Base-by-base conservation (phyloP, 2,329 filamentous ascomycete genomes). In the Diaporthe amygdali region DNA sequence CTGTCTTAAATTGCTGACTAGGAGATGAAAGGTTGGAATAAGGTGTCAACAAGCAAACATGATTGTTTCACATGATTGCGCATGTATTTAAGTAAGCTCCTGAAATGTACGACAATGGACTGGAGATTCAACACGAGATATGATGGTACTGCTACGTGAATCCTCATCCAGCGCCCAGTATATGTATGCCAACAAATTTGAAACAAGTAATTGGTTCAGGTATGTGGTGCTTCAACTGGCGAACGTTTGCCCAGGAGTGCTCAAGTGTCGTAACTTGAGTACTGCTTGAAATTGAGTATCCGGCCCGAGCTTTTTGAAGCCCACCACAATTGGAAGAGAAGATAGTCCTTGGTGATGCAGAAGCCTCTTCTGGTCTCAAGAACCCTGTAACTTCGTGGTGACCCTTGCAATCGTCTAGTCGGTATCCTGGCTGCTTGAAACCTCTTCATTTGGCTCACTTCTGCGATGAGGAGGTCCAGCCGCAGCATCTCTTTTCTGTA, bases 401-500 rank as follows among this genome's bases (percentile, higher is more conserved):
- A 32, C 15, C 7, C 51, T 34, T 22, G 8, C 30, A 5, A 56
- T 41, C 15, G 2, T 6, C 41, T 47, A 44, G 6, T 10, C 39
- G 22, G 17, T 6, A 2, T 32, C 10, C 39, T 46, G 39, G 27
- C 12, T 3, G n/a, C 5, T 15, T 10, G 0, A 3, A 47, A 7
- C 37, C 15, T 59, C 27, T 27, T 34, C 27, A 9, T 47, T 8
- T 7, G 41, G 56, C 20, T 34, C 41, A 14, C 12, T 34, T 9
- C 56, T 47, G 12, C 27, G 56, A 22, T 9, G 17, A 20, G 22
- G 17, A 12, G 56, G 15, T 17, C 2, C 39, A 17, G 10, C 22
- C 10, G 7, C 47, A 20, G 69, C 55, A 37, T 77, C 75, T 17
- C 74, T 69, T 14, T 69, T 37, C 66, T 77, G 74, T 15, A 77